Evolutionary conservation across 2,329 filamentous ascomycete genomes (phyloP).

Genomic region (Tolypocladium cylindrosporum): DNA sequence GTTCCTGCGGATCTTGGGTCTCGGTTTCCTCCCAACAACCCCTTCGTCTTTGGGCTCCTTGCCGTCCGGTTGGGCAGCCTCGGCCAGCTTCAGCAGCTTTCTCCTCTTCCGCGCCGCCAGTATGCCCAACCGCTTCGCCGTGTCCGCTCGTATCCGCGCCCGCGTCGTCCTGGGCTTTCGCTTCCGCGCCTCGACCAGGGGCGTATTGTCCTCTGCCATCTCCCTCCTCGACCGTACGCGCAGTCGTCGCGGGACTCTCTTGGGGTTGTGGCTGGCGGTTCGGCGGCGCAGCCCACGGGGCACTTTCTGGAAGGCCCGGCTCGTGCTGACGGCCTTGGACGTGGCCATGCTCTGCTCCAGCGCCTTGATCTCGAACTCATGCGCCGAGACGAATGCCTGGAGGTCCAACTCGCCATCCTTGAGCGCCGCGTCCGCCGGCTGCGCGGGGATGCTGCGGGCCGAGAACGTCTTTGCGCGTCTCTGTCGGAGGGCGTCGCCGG

Average conservation of each 20-base stretch:
- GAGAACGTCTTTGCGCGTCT: constrained; percentile 38
- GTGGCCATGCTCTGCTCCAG: constrained; percentile 73
- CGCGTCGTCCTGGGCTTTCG: constrained; percentile 51
- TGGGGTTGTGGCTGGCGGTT: constrained; percentile 92
- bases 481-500: constrained; percentile 16
- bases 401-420: constrained; percentile 76
- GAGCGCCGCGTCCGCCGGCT: constrained; percentile 39
- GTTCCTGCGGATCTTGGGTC: constrained; percentile 62
- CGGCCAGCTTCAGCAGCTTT: constrained; percentile 23
- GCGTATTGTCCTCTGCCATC: constrained; percentile 87
- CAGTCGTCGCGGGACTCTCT: constrained; percentile 72
- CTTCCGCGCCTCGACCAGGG: constrained; percentile 57
- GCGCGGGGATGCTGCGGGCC: constrained; percentile 39
- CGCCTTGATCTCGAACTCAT: constrained; percentile 82
- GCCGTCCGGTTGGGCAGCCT: constrained; percentile 9
- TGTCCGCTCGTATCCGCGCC: constrained; percentile 60
- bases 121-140: constrained; percentile 58
- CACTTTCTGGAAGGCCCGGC: constrained; percentile 82
- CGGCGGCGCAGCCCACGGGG: constrained; percentile 74
- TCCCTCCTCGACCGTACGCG: constrained; percentile 57
- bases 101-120: constrained; percentile 47
- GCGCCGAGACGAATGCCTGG: constrained; percentile 71
- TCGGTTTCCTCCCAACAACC: constrained; percentile 21
- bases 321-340: constrained; percentile 51
- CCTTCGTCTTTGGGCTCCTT: constrained; percentile 5